Percentiles rank a stretch among this genome's conserved stretches.
Conservation (phyloP, 2,329 filamentous ascomycete species). For the Fusarium tricinctum region DNA sequence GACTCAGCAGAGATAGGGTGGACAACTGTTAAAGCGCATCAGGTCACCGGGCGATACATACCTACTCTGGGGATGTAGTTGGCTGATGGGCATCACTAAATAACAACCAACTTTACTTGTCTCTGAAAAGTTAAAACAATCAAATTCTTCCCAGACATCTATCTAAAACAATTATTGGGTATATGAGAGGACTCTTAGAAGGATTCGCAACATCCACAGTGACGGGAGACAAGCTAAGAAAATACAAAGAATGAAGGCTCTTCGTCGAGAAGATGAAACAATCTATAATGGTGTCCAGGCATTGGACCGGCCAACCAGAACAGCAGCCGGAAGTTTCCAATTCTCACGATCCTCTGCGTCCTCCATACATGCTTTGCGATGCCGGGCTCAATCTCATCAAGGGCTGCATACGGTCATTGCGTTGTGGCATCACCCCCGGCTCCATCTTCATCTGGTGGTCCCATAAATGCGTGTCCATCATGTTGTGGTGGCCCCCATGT, state of each 20-base stretch:
- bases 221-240: constrained; percentile 21
- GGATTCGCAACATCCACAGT: constrained; percentile 28
- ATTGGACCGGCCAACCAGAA: constrained; percentile 5
- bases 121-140: neutral
- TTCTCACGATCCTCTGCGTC: constrained; percentile 41
- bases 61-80: no score
- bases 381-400: constrained; percentile 43
- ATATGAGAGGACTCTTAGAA: constrained; percentile 42
- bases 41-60: neutral
- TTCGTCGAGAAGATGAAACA: constrained; percentile 54
- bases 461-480: constrained; percentile 52
- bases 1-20: neutral
- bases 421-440: constrained; percentile 38
- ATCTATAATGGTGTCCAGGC: constrained; percentile 48
- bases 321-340: constrained; percentile 7
- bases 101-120: neutral
- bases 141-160: constrained; percentile 27
- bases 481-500: constrained; percentile 40
- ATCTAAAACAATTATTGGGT: constrained; percentile 39
- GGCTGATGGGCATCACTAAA: neutral
- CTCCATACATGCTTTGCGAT: constrained; percentile 42
- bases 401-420: constrained; percentile 42
- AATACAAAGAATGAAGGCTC: constrained; percentile 46
- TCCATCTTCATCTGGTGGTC: constrained; percentile 52
- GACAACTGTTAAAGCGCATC: neutral